Base-by-base conservation (phyloP, 768 basidiomycete genomes). In the Russula emetica region DNA sequence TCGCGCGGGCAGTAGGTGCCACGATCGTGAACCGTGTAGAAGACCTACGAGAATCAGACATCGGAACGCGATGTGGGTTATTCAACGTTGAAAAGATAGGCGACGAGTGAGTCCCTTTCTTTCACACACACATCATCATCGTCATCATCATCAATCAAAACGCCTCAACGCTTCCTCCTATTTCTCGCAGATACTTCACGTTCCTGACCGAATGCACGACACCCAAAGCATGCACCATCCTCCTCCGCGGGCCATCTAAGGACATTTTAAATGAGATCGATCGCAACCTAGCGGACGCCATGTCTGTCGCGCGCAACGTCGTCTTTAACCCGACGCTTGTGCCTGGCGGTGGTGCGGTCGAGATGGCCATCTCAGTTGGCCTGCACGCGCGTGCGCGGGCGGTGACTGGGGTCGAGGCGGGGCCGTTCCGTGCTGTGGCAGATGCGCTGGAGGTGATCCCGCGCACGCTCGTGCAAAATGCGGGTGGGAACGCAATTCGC, bases 391-490 rank as follows among this genome's bases (percentile, higher is more conserved):
- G 87, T 74, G 91, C 92, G 22, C 80, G 89, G 70, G 85, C 79
- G 52, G 80, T 97, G 63, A 86, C 86, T 18, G 95, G 95, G 18
- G 88, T 94, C 16, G 93, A 95, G 72, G 90, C 88, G 0, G 94
- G 91, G 80, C 94, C 94, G 10, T 94, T 87, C 77, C 78, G 89
- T 51, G 94, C 95, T 28, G 93, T 98, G 14, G 90, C 90, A 0
- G 96, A 98, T 69, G 94, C 97, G 36, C 87, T 98, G 83, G 96
- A 98, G 76, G 92, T 98, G 60, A 96, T 98, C 69, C 97, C 97
- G 4, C 78, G 96, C 63, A 98, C 95, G 36, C 78, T 99, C 68
- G 86, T 94, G 20, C 95, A 98, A 75, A 99, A 98, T 76, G 85
- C 85, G 30, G 95, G 97, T 7, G 97, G 94, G 0, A 98, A 98